These are phyloP conservation scores for Golubevia pallescens DNA, from an alignment of 1,284 basidiomycete genomes.

Conservation along the genomic window DNA sequence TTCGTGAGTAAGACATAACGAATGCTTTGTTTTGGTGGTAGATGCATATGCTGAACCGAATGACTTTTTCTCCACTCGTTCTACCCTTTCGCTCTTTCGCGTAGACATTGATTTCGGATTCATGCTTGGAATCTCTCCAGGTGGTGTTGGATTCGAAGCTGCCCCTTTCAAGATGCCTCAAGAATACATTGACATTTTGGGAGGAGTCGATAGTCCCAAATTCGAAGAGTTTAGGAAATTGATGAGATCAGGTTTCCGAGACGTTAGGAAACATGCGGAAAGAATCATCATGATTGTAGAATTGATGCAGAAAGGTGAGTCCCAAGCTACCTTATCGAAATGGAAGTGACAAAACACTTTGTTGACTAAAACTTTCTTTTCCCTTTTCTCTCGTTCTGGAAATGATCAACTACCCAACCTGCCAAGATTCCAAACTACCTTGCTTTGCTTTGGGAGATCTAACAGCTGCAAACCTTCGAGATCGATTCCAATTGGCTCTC, in stretches of 20 bases:
- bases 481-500: slow-evolving; percentile 89
- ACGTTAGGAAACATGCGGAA: slow-evolving; percentile 93
- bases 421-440: slow-evolving; percentile 90
- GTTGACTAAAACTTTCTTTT: slow-evolving; percentile 10
- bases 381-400: slow-evolving; percentile 5
- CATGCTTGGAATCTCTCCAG: slow-evolving; percentile 85
- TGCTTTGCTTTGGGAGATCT: slow-evolving; percentile 92
- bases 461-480: slow-evolving; percentile 81
- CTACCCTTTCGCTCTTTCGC: background rate
- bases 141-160: slow-evolving; percentile 95
- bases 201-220: slow-evolving; percentile 78
- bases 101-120: slow-evolving; percentile 96
- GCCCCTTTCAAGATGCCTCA: slow-evolving; percentile 96
- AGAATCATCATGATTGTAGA: slow-evolving; percentile 94
- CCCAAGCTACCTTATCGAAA: too few species aligned
- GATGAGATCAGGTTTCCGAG: slow-evolving; percentile 91
- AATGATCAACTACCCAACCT: too few species aligned
- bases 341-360: slow-evolving; percentile 3
- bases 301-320: slow-evolving; percentile 87
- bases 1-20: slow-evolving; percentile 66
- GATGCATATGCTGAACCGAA: slow-evolving; percentile 5
- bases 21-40: background rate
- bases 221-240: slow-evolving; percentile 84
- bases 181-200: slow-evolving; percentile 96
- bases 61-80: slow-evolving; percentile 33